phyloP scores from a whole-genome alignment of 1,284 basidiomycete genomes.

The Cystobasidiaceae sp. region DNA sequence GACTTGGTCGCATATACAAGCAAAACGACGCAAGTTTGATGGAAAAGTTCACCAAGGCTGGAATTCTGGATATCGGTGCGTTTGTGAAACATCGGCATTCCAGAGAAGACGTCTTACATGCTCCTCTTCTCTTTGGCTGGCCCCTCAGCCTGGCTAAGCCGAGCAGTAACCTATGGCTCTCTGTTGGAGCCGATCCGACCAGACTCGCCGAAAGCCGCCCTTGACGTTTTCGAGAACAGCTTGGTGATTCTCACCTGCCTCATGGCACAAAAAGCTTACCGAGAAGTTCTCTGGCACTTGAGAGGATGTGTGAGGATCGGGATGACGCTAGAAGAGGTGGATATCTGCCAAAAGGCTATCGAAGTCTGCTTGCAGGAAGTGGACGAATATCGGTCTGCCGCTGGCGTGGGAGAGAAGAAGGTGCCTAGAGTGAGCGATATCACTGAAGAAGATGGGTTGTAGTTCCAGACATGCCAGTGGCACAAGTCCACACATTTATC shows the following conservation, averaged over 20 bases:
- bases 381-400: neutral
- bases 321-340: constrained; percentile 18
- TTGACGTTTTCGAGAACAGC: constrained; percentile 18
- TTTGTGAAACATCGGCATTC: too few relatives aligned
- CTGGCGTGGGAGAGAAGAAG: neutral
- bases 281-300: constrained; percentile 29
- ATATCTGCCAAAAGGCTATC: constrained; percentile 28
- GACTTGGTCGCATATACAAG: constrained; percentile 16
- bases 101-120: neutral
- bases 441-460: constrained; percentile 12
- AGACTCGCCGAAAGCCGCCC: constrained; percentile 9
- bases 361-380: constrained; percentile 18
- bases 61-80: constrained; percentile 21
- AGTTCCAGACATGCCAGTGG: too few relatives aligned
- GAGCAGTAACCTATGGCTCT: constrained; percentile 18
- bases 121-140: neutral
- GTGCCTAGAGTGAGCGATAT: constrained; percentile 27
- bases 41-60: constrained; percentile 14
- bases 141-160: constrained; percentile 3
- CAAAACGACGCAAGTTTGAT: constrained; percentile 14
- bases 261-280: constrained; percentile 17
- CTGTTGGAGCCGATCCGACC: constrained; percentile 16
- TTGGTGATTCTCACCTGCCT: constrained; percentile 22
- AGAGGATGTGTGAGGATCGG: constrained; percentile 22
- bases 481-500: too few relatives aligned